Evolutionary conservation across 1,284 basidiomycete genomes (phyloP).

Genomic region (Ganoderma multipileum): DNA sequence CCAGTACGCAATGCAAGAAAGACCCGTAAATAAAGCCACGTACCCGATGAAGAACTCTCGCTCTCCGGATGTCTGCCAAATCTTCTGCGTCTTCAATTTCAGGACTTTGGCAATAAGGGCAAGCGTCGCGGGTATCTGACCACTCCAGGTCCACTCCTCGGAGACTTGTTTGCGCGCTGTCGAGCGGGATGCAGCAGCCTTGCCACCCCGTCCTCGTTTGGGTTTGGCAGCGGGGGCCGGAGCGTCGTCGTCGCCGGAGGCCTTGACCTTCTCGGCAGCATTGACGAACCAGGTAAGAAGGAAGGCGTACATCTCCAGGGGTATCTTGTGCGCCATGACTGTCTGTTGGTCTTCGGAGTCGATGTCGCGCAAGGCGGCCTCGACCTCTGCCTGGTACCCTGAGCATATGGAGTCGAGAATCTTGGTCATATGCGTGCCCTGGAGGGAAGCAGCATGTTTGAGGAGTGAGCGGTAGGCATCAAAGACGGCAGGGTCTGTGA

Average conservation of each 20-base stretch:
- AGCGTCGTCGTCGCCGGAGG: constrained; percentile 57
- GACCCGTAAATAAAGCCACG: constrained; percentile 35
- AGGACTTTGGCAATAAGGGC: constrained; percentile 76
- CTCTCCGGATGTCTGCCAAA: constrained; percentile 89
- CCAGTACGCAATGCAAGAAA: background rate
- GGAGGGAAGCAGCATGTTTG: constrained; percentile 68
- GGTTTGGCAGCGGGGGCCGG: constrained; percentile 54
- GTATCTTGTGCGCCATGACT: constrained; percentile 70
- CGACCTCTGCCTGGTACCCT: constrained; percentile 74
- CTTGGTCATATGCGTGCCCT: constrained; percentile 73
- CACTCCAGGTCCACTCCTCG: constrained; percentile 78
- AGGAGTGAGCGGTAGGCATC: constrained; percentile 83
- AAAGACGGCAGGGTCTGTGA: constrained; percentile 71
- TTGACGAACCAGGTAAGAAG: constrained; percentile 86
- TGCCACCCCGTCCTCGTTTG: constrained; percentile 66
- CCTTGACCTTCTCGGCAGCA: constrained; percentile 78
- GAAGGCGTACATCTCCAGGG: constrained; percentile 91
- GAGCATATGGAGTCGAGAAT: constrained; percentile 80
- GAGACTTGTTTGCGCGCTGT: constrained; percentile 52
- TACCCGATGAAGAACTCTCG: constrained; percentile 86
- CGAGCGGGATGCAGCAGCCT: constrained; percentile 49
- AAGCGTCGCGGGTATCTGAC: constrained; percentile 76
- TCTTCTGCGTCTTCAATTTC: constrained; percentile 76
- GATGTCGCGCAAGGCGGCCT: constrained; percentile 68
- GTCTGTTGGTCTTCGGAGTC: constrained; percentile 77